Evolutionary conservation across 139 green algal genomes (phyloP).

Genomic region (Chlamydomonas applanata): DNA sequence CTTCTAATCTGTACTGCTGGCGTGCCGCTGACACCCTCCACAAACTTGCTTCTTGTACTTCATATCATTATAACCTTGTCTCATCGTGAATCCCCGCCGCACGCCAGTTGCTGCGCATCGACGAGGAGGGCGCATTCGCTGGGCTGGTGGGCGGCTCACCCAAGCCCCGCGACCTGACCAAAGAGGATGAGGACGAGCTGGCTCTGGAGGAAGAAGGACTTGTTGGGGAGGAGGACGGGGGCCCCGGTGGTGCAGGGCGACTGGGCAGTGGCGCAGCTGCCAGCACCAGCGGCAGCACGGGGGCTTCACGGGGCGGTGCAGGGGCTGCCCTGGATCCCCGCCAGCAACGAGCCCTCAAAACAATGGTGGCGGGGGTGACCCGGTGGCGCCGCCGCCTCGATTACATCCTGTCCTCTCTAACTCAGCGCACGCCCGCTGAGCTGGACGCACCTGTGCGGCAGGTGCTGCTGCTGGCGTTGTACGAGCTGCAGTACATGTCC

Average conservation of each 20-base stretch:
- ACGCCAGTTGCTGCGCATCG: slow-evolving; percentile 58
- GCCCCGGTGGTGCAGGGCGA: not conserved
- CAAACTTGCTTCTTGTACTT: too few relatives aligned
- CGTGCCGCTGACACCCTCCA: too few relatives aligned
- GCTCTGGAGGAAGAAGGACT: not conserved
- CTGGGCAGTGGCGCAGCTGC: not conserved
- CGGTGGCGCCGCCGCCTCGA: slow-evolving; percentile 54
- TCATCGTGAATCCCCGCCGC: too few relatives aligned
- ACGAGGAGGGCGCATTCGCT: slow-evolving; percentile 51
- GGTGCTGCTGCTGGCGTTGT: slow-evolving; percentile 70
- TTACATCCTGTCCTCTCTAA: slow-evolving; percentile 35
- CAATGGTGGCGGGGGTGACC: slow-evolving; percentile 57
- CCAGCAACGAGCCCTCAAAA: slow-evolving; percentile 31
- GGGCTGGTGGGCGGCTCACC: slow-evolving; percentile 40
- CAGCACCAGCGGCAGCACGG: not conserved
- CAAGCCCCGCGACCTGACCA: not conserved
- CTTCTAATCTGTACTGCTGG: too few relatives aligned
- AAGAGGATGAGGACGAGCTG: not conserved
- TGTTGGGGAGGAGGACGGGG: slow-evolving; percentile 37
- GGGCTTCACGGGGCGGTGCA: not conserved
- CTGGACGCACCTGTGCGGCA: slow-evolving; percentile 14
- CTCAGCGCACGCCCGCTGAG: slow-evolving; percentile 11
- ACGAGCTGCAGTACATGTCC: slow-evolving; percentile 64
- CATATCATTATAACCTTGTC: too few relatives aligned
- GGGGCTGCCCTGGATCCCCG: not conserved